These are phyloP conservation scores for Dujonia santamariae DNA, from an alignment of 1,139 yeast species.

Conservation along the genomic window DNA sequence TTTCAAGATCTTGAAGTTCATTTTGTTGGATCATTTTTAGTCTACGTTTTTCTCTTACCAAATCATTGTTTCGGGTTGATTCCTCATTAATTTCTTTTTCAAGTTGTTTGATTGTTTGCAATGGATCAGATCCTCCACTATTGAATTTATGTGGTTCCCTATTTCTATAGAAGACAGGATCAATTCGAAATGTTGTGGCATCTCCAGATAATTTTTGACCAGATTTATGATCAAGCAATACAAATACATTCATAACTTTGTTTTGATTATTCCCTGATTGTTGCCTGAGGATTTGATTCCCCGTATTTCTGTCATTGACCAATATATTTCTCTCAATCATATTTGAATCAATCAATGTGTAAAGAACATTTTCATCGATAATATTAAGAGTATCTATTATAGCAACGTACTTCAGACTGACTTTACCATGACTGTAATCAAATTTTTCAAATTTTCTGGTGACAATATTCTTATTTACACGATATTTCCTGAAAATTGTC, in stretches of 20 bases:
- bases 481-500: constrained; percentile 32
- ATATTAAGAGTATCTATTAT: constrained; percentile 61
- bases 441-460: constrained; percentile 58
- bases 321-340: constrained; percentile 60
- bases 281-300: constrained; percentile 37
- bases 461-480: constrained; percentile 37
- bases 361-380: constrained; percentile 51
- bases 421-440: constrained; percentile 38
- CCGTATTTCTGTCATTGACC: constrained; percentile 49
- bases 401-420: constrained; percentile 29
- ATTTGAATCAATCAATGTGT: constrained; percentile 62
- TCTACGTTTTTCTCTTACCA: constrained; percentile 16
- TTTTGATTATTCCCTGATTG: constrained; percentile 6
- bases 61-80: constrained; percentile 13
- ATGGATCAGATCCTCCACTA: constrained; percentile 20
- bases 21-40: constrained; percentile 14
- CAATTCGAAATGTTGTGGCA: constrained; percentile 48
- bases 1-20: constrained; percentile 12
- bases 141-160: constrained; percentile 31
- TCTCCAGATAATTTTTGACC: constrained; percentile 38
- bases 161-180: constrained; percentile 50
- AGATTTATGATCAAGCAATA: constrained; percentile 38
- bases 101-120: constrained; percentile 17
- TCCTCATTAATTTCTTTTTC: constrained; percentile 17
- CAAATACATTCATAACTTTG: constrained; percentile 48